Percentiles rank a stretch among this genome's conserved stretches.
Evolutionary conservation across 495 filamentous ascomycete genomes (phyloP).

Genomic region (Cercophora samala): DNA sequence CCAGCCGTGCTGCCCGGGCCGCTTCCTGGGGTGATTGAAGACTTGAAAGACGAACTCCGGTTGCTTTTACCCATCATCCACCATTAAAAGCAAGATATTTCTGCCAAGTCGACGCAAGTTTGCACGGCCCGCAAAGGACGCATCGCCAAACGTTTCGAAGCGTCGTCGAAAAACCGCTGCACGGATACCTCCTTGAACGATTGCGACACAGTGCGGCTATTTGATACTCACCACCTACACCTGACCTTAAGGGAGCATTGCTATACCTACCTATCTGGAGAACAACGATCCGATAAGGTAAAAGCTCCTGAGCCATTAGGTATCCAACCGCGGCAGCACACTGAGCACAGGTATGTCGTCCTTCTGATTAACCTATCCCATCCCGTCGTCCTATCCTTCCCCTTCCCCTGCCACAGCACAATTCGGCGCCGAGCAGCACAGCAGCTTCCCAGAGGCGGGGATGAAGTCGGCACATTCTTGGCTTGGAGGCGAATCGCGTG

Average conservation of each 20-base stretch:
- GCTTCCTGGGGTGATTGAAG: background rate
- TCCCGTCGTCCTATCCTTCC: background rate
- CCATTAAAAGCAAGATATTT: background rate
- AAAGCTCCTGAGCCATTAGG: background rate
- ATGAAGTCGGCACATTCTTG: background rate
- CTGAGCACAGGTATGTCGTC: background rate
- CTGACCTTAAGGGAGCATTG: background rate
- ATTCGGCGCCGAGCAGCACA: background rate
- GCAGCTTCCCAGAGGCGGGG: background rate
- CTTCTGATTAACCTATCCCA: background rate
- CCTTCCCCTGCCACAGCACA: background rate
- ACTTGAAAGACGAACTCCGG: background rate
- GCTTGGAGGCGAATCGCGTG: slow-evolving; percentile 7
- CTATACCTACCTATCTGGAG: slow-evolving; percentile 3
- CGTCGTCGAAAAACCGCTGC: slow-evolving; percentile 15
- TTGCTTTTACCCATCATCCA: slow-evolving; percentile 8
- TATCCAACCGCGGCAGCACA: background rate
- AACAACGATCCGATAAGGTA: background rate
- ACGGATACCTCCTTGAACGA: background rate
- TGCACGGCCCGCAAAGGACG: slow-evolving; percentile 15
- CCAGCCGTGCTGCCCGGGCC: background rate
- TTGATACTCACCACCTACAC: background rate
- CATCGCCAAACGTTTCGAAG: slow-evolving; percentile 5
- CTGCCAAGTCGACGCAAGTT: slow-evolving; percentile 20
- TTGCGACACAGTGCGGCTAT: slow-evolving; percentile 2